Evolutionary conservation across 2,329 filamentous ascomycete species (phyloP).

Genomic region (Didymella lethalis): DNA sequence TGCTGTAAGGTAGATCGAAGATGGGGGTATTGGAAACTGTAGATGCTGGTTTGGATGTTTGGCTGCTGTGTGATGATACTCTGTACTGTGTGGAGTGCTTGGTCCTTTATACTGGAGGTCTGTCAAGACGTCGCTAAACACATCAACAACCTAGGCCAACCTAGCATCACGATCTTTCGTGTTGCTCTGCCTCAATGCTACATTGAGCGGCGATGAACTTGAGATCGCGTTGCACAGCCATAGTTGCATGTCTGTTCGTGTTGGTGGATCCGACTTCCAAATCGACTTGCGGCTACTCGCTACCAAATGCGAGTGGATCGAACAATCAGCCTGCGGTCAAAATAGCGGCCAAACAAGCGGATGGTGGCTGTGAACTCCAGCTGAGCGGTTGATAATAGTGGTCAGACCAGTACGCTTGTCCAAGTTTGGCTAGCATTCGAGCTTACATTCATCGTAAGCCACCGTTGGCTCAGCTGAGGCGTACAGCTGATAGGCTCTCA

Average conservation of each 20-base stretch:
- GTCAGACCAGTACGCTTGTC: slow-evolving; percentile 13
- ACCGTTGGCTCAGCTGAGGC: slow-evolving; percentile 4
- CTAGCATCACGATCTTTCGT: slow-evolving; percentile 1
- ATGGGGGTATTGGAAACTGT: slow-evolving; percentile 11
- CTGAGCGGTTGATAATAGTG: neutral
- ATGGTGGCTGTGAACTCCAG: slow-evolving; percentile 16
- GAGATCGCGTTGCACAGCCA: slow-evolving; percentile 11
- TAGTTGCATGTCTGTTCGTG: neutral
- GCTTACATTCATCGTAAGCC: slow-evolving; percentile 5
- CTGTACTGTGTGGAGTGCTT: neutral
- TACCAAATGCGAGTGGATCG: slow-evolving; percentile 3
- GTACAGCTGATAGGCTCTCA: slow-evolving; percentile 2
- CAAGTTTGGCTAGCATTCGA: neutral
- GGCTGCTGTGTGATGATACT: slow-evolving; percentile 21
- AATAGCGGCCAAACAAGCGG: neutral
- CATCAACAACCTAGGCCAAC: slow-evolving; percentile 1
- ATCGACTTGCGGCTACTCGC: neutral
- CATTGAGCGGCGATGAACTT: slow-evolving; percentile 5
- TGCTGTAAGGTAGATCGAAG: slow-evolving; percentile 11
- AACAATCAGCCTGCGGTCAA: slow-evolving; percentile 1
- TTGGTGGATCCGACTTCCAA: neutral
- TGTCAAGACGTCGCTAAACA: neutral
- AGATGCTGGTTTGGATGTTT: slow-evolving; percentile 19
- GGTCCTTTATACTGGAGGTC: slow-evolving; percentile 5
- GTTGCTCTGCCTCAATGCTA: slow-evolving; percentile 10